Evolutionary conservation across 2,329 filamentous ascomycete species (phyloP), one percentile per base, ranked within the genome.

Genomic region (Monosporascus cannonballus): DNA sequence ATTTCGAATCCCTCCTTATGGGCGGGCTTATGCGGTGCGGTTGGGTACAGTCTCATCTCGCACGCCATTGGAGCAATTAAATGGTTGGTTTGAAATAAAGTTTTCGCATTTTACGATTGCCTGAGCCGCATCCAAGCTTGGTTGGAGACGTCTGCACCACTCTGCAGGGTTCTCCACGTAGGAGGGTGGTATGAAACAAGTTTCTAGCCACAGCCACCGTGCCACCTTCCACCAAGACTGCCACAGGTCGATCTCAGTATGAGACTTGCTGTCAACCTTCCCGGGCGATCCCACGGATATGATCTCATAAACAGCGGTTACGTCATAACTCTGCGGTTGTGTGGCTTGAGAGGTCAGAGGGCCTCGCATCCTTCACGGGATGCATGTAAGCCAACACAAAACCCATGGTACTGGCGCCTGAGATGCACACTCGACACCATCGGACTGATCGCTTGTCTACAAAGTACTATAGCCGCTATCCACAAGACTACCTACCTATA

Each of bases 191-290:
- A 41, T 49, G 48, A 62, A 64, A 60, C 63, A 62, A 57, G 63
- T 63, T 65, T 65, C 56, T 61, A 63, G 59, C 63, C 61, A 61
- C 62, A 65, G 4, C 27, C 24, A 24, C 24, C 27, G 27, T 11
- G 51, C 55, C 49, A 57, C 49, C 47, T 46, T 38, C 39, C 36
- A 36, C 52, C 48, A 44, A 50, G 56, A 54, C 55, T 55, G 57
- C 58, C 59, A 60, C 56, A 56, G 24, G 39, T 25, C n/a, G 39
- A 48, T 51, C 55, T 49, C 39, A 54, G 18, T 49, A 51, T 11
- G 27, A 30, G 27, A 11, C 3, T 30, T 51, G 53, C 49, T 47
- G 54, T 49, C 51, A 42, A 5, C 15, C 24, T 38, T 37, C 15
- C 4, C 27, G 30, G 47, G n/a, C 51, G 53, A 37, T 49, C 39